Conservation (phyloP, 495 filamentous ascomycete species). For the Letharia lupina region DNA sequence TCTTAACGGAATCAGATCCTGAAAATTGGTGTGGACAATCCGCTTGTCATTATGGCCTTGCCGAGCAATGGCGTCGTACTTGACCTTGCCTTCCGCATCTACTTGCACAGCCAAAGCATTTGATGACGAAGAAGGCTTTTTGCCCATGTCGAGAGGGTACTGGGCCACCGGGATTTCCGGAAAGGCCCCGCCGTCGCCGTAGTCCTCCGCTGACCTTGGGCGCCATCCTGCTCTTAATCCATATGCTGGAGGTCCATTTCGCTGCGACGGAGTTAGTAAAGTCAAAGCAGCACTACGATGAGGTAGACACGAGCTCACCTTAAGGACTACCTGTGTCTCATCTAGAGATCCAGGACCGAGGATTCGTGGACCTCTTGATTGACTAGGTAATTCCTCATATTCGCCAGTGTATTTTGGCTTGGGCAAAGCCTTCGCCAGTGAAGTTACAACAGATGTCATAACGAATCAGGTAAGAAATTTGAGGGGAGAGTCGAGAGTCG, state of each 20-base stretch:
- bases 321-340: slow-evolving; percentile 78
- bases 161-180: slow-evolving; percentile 91
- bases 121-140: slow-evolving; percentile 61
- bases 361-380: slow-evolving; percentile 69
- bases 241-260: slow-evolving; percentile 78
- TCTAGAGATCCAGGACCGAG: slow-evolving; percentile 69
- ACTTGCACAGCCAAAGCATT: slow-evolving; percentile 91
- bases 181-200: slow-evolving; percentile 93
- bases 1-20: slow-evolving; percentile 88
- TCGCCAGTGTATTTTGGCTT: slow-evolving; percentile 85
- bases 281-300: background rate
- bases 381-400: slow-evolving; percentile 66
- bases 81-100: slow-evolving; percentile 82
- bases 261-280: slow-evolving; percentile 38
- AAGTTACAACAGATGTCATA: slow-evolving; percentile 47
- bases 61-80: slow-evolving; percentile 92
- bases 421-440: slow-evolving; percentile 74
- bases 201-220: slow-evolving; percentile 78
- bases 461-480: background rate
- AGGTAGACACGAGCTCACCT: slow-evolving; percentile 40
- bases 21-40: slow-evolving; percentile 90
- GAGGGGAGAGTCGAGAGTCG: background rate
- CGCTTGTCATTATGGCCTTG: slow-evolving; percentile 77
- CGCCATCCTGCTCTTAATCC: slow-evolving; percentile 80
- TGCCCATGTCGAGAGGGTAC: slow-evolving; percentile 91